Conservation (phyloP, 2,329 filamentous ascomycete genomes). For the Myriosclerotinia curreyana region DNA sequence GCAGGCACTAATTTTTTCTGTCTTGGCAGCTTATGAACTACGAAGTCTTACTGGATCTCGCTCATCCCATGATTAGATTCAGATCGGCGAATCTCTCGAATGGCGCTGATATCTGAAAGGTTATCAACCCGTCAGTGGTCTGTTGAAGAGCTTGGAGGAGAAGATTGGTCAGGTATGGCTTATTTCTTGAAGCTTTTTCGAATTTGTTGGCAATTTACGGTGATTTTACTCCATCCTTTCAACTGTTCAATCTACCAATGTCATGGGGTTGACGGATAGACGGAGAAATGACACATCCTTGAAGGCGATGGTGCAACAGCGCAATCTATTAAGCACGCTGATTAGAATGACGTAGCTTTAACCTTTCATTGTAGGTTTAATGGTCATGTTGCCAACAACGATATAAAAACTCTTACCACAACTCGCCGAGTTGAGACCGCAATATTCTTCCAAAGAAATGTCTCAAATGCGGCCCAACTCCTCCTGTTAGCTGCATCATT, state of each 20-base stretch:
- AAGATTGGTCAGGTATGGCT: slow-evolving; percentile 34
- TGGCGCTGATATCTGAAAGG: neutral
- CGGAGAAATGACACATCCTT: neutral
- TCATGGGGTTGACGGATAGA: neutral
- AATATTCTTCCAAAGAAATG: slow-evolving; percentile 45
- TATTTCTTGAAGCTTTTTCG: neutral
- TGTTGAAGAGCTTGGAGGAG: slow-evolving; percentile 31
- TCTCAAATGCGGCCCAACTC: slow-evolving; percentile 43
- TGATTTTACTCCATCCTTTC: neutral
- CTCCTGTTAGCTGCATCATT: slow-evolving; percentile 40
- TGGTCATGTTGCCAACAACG: slow-evolving; percentile 41
- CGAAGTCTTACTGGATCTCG: neutral
- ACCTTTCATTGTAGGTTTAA: slow-evolving; percentile 47
- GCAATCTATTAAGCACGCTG: neutral
- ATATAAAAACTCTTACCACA: slow-evolving; percentile 45
- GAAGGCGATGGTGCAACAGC: neutral
- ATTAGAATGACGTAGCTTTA: slow-evolving; percentile 25
- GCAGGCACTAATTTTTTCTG: neutral
- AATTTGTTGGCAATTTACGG: neutral
- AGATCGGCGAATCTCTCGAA: neutral
- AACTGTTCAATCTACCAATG: neutral
- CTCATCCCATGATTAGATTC: neutral
- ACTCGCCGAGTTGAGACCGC: slow-evolving; percentile 44
- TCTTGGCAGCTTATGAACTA: neutral
- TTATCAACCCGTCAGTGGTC: slow-evolving; percentile 23